These are phyloP conservation scores for Lithohypha guttulata DNA, from an alignment of 2,329 filamentous ascomycete genomes.

Conservation along the genomic window DNA sequence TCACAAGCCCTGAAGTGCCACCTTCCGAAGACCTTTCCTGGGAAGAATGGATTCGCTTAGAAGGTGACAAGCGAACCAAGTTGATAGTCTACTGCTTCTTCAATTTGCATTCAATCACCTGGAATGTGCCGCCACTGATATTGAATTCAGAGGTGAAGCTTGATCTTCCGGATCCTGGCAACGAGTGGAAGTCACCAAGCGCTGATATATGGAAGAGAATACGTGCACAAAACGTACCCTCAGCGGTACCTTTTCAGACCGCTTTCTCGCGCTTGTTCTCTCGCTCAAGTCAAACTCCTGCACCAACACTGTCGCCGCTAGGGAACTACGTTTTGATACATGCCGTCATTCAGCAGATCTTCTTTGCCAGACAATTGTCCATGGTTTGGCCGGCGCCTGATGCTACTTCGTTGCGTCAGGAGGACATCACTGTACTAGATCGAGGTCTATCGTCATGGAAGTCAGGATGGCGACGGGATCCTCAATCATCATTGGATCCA, in stretches of 20 bases:
- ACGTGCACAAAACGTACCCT: slow-evolving; percentile 16
- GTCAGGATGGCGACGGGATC: slow-evolving; percentile 41
- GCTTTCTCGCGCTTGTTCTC: slow-evolving; percentile 36
- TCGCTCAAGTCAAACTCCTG: slow-evolving; percentile 28
- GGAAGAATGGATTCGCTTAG: slow-evolving; percentile 44
- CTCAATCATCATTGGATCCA: slow-evolving; percentile 45
- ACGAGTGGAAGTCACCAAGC: slow-evolving; percentile 45
- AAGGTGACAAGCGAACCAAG: slow-evolving; percentile 45
- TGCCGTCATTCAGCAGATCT: slow-evolving; percentile 45
- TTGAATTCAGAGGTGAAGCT: slow-evolving; percentile 45
- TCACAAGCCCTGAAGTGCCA: slow-evolving; percentile 24
- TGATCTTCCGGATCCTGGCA: slow-evolving; percentile 43
- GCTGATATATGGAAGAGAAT: slow-evolving; percentile 39
- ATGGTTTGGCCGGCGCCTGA: slow-evolving; percentile 34
- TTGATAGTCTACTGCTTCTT: slow-evolving; percentile 48
- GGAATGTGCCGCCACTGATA: slow-evolving; percentile 50
- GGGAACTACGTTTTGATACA: slow-evolving; percentile 46
- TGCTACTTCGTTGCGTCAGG: slow-evolving; percentile 33
- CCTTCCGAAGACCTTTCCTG: slow-evolving; percentile 34
- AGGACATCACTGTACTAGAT: slow-evolving; percentile 37
- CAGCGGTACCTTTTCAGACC: slow-evolving; percentile 31
- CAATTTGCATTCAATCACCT: slow-evolving; percentile 51
- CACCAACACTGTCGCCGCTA: slow-evolving; percentile 35
- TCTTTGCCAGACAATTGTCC: slow-evolving; percentile 40
- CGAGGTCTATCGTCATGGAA: slow-evolving; percentile 42